These are phyloP conservation scores for Agarophyton chilense DNA, from an alignment of 23 red algal species.

Conservation along the genomic window DNA sequence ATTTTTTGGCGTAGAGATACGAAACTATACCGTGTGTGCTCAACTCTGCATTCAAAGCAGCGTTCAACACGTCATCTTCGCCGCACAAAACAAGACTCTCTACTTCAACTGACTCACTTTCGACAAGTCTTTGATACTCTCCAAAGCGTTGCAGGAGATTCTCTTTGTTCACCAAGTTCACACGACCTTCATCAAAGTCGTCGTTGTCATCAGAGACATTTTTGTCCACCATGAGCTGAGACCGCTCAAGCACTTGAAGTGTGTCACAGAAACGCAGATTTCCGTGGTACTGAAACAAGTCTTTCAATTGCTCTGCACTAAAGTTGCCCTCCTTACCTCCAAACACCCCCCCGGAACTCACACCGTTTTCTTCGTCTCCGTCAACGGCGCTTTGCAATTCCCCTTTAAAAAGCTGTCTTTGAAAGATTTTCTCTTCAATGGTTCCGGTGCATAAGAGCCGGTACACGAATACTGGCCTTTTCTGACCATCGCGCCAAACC, in stretches of 20 bases:
- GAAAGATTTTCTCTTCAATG: slow-evolving; percentile 98
- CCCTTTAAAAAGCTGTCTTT: slow-evolving; percentile 96
- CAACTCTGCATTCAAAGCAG: slow-evolving; percentile 51
- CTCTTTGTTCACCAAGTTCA: background rate
- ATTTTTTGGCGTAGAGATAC: slow-evolving; percentile 61
- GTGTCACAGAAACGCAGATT: slow-evolving; percentile 62
- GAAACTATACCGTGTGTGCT: slow-evolving; percentile 63
- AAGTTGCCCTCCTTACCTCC: slow-evolving; percentile 57
- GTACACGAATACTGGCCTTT: slow-evolving; percentile 87
- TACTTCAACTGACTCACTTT: slow-evolving; percentile 26
- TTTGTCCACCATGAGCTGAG: slow-evolving; percentile 4
- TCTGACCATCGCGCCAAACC: slow-evolving; percentile 95
- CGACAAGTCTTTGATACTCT: slow-evolving; percentile 30
- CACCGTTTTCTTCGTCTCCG: slow-evolving; percentile 4
- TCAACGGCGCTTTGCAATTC: slow-evolving; percentile 70
- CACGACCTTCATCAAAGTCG: background rate
- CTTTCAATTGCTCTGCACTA: slow-evolving; percentile 67
- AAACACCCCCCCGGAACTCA: background rate
- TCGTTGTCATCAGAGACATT: background rate
- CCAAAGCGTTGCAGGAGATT: slow-evolving; percentile 25
- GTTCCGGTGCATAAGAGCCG: slow-evolving; percentile 82
- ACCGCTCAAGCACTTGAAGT: slow-evolving; percentile 55
- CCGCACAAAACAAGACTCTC: slow-evolving; percentile 46
- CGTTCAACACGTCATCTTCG: slow-evolving; percentile 49
- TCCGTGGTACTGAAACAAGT: slow-evolving; percentile 63